Evolutionary conservation across 2,329 filamentous ascomycete genomes (phyloP).

Genomic region (Nothophaeocryptopus gaeumannii): DNA sequence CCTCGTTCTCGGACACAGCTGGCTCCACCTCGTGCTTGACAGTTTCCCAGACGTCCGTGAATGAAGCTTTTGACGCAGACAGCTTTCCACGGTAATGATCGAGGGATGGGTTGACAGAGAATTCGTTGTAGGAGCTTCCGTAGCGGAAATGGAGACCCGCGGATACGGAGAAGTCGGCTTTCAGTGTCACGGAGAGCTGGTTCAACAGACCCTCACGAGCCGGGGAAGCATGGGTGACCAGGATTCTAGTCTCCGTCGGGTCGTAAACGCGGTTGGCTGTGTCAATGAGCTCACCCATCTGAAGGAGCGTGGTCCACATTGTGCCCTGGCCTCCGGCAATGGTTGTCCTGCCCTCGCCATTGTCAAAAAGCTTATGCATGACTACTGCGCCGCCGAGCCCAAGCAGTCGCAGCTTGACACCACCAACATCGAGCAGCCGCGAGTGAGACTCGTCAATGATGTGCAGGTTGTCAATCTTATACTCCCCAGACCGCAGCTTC

Average conservation of each 20-base stretch:
- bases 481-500: conserved; percentile 95
- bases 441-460: conserved; percentile 98
- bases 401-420: conserved; percentile 90
- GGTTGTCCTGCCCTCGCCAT: conserved; percentile 94
- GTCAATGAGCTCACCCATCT: conserved; percentile 97
- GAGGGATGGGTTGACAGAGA: conserved; percentile 95
- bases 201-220: conserved; percentile 95
- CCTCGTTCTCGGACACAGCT: conserved; percentile 88
- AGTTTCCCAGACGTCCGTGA: conserved; percentile 99
- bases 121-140: conserved; percentile 99
- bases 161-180: conserved; percentile 97
- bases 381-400: conserved; percentile 94
- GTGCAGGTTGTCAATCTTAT: conserved; percentile 95
- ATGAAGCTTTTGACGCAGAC: conserved; percentile 94
- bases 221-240: conserved; percentile 94
- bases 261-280: conserved; percentile 98
- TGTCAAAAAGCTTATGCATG: conserved; percentile 99
- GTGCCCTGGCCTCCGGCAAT: conserved; percentile 98
- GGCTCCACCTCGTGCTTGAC: conserved; percentile 95
- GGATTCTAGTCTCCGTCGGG: conserved; percentile 92
- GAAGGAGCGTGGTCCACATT: conserved; percentile 97
- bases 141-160: conserved; percentile 98
- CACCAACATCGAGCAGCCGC: conserved; percentile 88
- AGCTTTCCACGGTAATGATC: conserved; percentile 99
- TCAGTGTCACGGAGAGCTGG: conserved; percentile 93